These are phyloP conservation scores for Hypoxylon sp. DNA, from an alignment of 2,329 filamentous ascomycete genomes.

Conservation along the genomic window DNA sequence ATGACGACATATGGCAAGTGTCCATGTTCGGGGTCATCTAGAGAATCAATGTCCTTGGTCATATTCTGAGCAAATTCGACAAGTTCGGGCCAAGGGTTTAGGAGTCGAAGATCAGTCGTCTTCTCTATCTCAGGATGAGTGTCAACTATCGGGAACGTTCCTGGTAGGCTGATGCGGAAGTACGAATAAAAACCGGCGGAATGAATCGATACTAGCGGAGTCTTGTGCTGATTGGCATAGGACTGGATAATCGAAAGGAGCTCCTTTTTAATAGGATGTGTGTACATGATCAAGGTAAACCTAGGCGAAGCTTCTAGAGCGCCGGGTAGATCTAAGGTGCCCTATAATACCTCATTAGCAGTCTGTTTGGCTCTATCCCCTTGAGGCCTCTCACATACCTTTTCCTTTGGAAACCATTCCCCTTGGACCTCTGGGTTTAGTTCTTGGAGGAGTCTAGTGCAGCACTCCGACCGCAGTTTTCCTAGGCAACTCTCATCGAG, in stretches of 20 bases:
- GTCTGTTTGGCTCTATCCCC: not conserved
- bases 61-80: slow-evolving; percentile 75
- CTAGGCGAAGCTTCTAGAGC: slow-evolving; percentile 59
- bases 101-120: slow-evolving; percentile 85
- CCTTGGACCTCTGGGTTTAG: slow-evolving; percentile 94
- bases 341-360: slow-evolving; percentile 47
- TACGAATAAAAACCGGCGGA: slow-evolving; percentile 94
- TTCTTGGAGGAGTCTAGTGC: slow-evolving; percentile 83
- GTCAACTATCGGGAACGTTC: slow-evolving; percentile 92
- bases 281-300: slow-evolving; percentile 71
- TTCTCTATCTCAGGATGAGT: slow-evolving; percentile 93
- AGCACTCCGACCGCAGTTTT: slow-evolving; percentile 82
- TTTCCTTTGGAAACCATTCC: slow-evolving; percentile 71
- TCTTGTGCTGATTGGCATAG: slow-evolving; percentile 69
- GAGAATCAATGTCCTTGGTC: slow-evolving; percentile 76
- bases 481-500: slow-evolving; percentile 84
- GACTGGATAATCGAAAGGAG: slow-evolving; percentile 62
- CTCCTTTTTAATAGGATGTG: slow-evolving; percentile 64
- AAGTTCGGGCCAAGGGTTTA: slow-evolving; percentile 90
- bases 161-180: slow-evolving; percentile 83
- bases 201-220: slow-evolving; percentile 85
- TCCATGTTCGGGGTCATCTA: slow-evolving; percentile 87
- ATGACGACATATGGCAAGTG: slow-evolving; percentile 91
- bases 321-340: slow-evolving; percentile 56
- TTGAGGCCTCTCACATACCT: slow-evolving; percentile 54